Base-by-base conservation (phyloP, 2,329 filamentous ascomycete genomes). In the Monosporascus sp. region DNA sequence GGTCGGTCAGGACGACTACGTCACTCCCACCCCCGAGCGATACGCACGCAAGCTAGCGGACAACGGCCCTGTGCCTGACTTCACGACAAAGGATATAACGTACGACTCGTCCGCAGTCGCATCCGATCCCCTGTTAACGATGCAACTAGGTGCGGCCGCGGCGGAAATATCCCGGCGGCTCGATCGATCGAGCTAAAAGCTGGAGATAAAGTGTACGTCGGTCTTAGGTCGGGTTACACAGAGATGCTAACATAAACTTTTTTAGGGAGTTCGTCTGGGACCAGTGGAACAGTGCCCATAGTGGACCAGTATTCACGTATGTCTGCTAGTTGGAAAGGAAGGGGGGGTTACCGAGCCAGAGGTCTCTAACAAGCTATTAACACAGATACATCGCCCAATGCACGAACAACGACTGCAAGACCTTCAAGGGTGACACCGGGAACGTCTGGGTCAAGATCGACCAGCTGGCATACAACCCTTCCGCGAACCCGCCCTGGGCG, bases 401-500 rank as follows among this genome's bases (percentile, higher is more conserved):
- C 54, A 57, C 65, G 22, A 57, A 59, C 15, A 57, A 65, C 54
- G 54, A 63, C 51, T 70, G 68, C 56, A 56, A 57, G 7, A 60
- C 54, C 36, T 70, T 70, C 62, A 67, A 66, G 50, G 68, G 67
- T 25, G 62, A 67, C 55, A 62, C 60, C 1, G 67, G 67, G 46
- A 61, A 60, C 7, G 62, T 67, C 11, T 72, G 70, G 70, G 67
- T 71, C 52, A 72, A 72, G 58, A 70, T 72, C 45, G 67, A 71
- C 11, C 67, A 71, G 46, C 62, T 69, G 38, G 62, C 59, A 3
- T 71, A 70, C 59, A 67, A 66, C 46, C 56, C 65, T 7, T 52
- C 57, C 3, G 63, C 56, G 38, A 61, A 50, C 27, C 64, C 66
- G 9, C 60, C 66, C 0, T 72, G 70, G 70, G 70, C 65, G 8